Base-by-base conservation (phyloP, 78 protist species). In the Dictyostelium citrinum region DNA sequence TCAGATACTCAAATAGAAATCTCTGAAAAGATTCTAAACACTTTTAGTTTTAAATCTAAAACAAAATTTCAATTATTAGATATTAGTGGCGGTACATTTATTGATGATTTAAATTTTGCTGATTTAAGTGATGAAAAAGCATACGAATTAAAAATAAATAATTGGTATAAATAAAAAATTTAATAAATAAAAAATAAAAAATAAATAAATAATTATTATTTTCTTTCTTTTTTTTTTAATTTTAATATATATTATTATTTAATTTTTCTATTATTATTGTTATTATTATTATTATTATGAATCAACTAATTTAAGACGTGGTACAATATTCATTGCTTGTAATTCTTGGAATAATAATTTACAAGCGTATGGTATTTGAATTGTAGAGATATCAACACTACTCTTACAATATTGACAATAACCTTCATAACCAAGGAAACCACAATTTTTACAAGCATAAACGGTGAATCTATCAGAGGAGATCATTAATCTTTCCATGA, bases 311-410 rank as follows among this genome's bases (percentile, higher is more conserved):
- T 77, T 77, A 45, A 45, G 60, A 78, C 22, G 93, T 20, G 99
- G 99, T 0, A 98, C 97, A 45, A 99, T 95, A 74, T 60, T 31
- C 99, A 99, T 99, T 41, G 99, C 68, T 99, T 98, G 98, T 20
- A 99, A 97, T 85, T 99, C 99, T 90, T 99, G 99, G 98, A 99
- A 98, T 41, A 99, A 97, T 16, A 99, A 97, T 91, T 99, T 99
- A 93, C 98, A 91, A 2, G 99, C 99, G 81, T 99, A 99, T 11
- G 99, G 99, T 16, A 99, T 90, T 55, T 24, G 24, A 64, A 99
- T 97, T 39, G 90, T 98, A 16, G 99, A 96, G 16, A 98, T 92
- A 77, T 82, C 75, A 11, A 98, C 96, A n/a, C 24, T 76, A 80
- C 97, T 97, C 39, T 81, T 90, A 97, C 99, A 99, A 31, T 95